Evolutionary conservation across 2,329 filamentous ascomycete species (phyloP).

Genomic region (Boeremia exigua): DNA sequence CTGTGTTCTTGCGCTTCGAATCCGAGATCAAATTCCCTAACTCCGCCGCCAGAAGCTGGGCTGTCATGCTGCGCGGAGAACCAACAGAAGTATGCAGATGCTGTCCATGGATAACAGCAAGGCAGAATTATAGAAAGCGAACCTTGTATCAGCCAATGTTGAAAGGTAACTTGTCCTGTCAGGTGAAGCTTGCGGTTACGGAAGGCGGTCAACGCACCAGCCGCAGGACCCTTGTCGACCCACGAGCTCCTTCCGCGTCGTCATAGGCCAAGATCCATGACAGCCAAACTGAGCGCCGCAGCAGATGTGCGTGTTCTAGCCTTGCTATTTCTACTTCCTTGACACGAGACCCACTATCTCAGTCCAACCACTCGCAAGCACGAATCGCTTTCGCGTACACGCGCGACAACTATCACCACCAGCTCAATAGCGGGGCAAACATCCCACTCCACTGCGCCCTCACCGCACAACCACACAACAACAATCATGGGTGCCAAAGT

Average conservation of each 20-base stretch:
- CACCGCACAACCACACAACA: slow-evolving; percentile 14
- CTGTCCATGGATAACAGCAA: slow-evolving; percentile 19
- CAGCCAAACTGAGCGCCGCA: slow-evolving; percentile 13
- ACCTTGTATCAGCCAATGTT: slow-evolving; percentile 10
- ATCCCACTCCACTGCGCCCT: slow-evolving; percentile 34
- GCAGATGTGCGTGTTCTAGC: slow-evolving; percentile 6
- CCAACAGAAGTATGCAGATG: slow-evolving; percentile 30
- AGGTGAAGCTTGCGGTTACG: slow-evolving; percentile 17
- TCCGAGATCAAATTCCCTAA: slow-evolving; percentile 91
- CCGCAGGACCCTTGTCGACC: slow-evolving; percentile 10
- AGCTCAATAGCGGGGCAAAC: slow-evolving; percentile 39
- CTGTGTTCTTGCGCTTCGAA: slow-evolving; percentile 91
- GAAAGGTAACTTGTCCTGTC: slow-evolving; percentile 28
- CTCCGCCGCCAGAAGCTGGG: slow-evolving; percentile 86
- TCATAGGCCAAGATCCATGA: slow-evolving; percentile 15
- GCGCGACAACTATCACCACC: slow-evolving; percentile 12
- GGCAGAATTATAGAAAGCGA: not conserved
- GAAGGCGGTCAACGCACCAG: slow-evolving; percentile 26
- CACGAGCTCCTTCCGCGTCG: slow-evolving; percentile 12
- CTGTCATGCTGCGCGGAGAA: slow-evolving; percentile 71
- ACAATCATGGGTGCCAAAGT: slow-evolving; percentile 72
- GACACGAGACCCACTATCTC: not conserved
- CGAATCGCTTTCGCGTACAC: slow-evolving; percentile 5
- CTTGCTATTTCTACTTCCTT: not conserved
- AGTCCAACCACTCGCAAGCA: slow-evolving; percentile 1